Base-by-base conservation (phyloP, 306 rosid genomes). In the Rosa multiflora region DNA sequence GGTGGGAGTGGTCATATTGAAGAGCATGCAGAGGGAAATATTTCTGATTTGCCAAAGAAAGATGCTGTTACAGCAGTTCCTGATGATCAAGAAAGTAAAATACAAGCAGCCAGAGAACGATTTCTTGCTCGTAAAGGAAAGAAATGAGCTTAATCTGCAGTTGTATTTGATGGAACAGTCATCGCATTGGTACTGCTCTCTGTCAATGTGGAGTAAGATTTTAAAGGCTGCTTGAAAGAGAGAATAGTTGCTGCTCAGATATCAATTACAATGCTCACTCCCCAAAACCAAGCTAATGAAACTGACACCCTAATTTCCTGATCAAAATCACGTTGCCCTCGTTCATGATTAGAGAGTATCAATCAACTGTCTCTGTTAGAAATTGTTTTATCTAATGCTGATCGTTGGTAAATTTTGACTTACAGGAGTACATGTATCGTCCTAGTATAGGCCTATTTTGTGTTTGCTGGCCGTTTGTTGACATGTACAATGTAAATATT, bases 91-190 rank as follows among this genome's bases (percentile, higher is more conserved):
- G 90, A 90, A 69, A 87, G 85, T 75, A 93, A 86, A 84, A 86
- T 95, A 84, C 90, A 82, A 83, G 98, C 96, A 44, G 98, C 95
- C 75, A 78, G 98, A 83, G 97, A 92, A 88, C 90, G 98, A 72
- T 89, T 89, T 83, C 90, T 86, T 83, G 97, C 95, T 79, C 92
- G 95, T 14, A 91, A 86, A 90, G 92, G 61, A 80, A 90, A 85
- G 47, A 91, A 95, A 82, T 90, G 85, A 91, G 81, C 66, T 5
- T 51, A 64, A 32, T 73, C 72, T 55, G 44, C 74, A 10, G 64
- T 40, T 48, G 32, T 26, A 67, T 52, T 48, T 67, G 80, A 64
- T 64, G 76, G 37, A 81, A 72, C 35, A 77, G 75, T 63, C 43
- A 62, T 46, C 12, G n/a, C 32, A 12, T n/a, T 78, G 26, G 4